These are phyloP conservation scores for Wickerhamomyces kurtzmanii DNA, from an alignment of 805 yeast genomes.

Conservation along the genomic window DNA sequence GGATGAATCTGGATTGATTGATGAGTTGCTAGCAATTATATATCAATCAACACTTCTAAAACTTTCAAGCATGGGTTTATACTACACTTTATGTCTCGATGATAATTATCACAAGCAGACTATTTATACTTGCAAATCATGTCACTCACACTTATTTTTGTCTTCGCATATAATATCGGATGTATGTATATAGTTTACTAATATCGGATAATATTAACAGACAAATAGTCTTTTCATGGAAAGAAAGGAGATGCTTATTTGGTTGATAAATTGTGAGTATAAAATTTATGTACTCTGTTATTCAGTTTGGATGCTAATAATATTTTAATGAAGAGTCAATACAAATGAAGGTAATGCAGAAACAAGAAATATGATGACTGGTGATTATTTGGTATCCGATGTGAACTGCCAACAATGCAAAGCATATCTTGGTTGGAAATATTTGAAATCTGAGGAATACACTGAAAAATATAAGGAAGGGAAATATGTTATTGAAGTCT, in stretches of 20 bases:
- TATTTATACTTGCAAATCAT: constrained; percentile 10
- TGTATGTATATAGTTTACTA: constrained; percentile 1
- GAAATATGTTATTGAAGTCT: constrained; percentile 40
- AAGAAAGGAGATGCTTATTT: constrained; percentile 48
- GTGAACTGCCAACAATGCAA: constrained; percentile 46
- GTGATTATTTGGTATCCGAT: constrained; percentile 46
- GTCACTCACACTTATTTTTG: constrained; percentile 12
- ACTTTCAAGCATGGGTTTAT: constrained; percentile 2
- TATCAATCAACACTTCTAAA: no score
- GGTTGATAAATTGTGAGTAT: constrained; percentile 29
- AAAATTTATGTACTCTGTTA: no score
- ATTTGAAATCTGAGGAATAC: constrained; percentile 33
- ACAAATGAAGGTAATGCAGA: constrained; percentile 25
- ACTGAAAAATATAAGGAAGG: constrained; percentile 54
- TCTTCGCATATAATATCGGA: constrained; percentile 9
- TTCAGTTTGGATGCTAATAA: background rate
- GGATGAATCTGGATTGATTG: no score
- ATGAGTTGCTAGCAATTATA: no score
- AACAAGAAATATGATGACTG: constrained; percentile 47
- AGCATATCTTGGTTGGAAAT: constrained; percentile 53
- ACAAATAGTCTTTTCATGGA: constrained; percentile 36
- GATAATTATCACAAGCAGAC: constrained; percentile 4
- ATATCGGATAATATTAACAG: background rate
- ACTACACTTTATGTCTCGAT: background rate
- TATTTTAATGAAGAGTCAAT: constrained; percentile 23